Conservation (phyloP, 352 stramenopile species). For the Peronospora belbahrii region DNA sequence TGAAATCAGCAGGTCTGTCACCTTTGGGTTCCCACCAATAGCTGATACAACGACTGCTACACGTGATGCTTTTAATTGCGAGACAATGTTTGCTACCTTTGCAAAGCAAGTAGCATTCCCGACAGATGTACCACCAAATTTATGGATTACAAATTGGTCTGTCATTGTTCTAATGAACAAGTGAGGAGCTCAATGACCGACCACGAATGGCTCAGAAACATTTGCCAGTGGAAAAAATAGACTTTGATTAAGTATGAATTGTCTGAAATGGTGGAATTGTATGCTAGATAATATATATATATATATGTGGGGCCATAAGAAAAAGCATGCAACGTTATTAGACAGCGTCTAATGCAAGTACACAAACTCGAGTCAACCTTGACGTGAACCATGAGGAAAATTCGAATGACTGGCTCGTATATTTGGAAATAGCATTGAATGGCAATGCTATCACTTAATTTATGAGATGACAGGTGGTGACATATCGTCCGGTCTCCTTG, state of each 20-base stretch:
- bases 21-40: slow-evolving; percentile 95
- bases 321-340: slow-evolving; percentile 11
- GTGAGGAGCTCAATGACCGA: slow-evolving; percentile 23
- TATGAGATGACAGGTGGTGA: slow-evolving; percentile 13
- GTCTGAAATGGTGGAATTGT: too few relatives aligned
- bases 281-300: slow-evolving; percentile 16
- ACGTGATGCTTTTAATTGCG: slow-evolving; percentile 32
- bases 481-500: slow-evolving; percentile 8
- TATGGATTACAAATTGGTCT: slow-evolving; percentile 90
- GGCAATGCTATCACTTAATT: neutral
- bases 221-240: neutral
- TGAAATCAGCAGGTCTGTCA: slow-evolving; percentile 92
- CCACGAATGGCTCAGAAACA: too few relatives aligned
- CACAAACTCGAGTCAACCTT: too few relatives aligned
- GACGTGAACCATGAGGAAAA: too few relatives aligned
- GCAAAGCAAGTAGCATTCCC: slow-evolving; percentile 90
- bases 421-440: too few relatives aligned
- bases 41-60: slow-evolving; percentile 90
- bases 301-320: slow-evolving; percentile 29
- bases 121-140: slow-evolving; percentile 95
- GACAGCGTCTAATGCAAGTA: too few relatives aligned
- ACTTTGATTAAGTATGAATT: neutral
- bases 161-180: too few relatives aligned
- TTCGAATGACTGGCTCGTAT: too few relatives aligned
- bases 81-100: slow-evolving; percentile 67